Evolutionary conservation across 2,329 filamentous ascomycete genomes (phyloP).

Genomic region (Trichoderma sp.): DNA sequence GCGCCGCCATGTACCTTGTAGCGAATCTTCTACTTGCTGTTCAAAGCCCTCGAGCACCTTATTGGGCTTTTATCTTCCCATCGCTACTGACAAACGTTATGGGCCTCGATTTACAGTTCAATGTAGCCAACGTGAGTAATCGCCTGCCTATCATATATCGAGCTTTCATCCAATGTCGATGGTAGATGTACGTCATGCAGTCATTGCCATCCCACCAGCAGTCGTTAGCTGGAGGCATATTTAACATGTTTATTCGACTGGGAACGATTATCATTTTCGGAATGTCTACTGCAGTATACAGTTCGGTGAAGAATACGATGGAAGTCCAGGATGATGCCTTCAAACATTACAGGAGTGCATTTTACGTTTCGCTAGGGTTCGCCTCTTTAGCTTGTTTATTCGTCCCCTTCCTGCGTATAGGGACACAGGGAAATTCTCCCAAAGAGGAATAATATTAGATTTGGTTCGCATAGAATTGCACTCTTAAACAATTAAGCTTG

Average conservation of each 20-base stretch:
- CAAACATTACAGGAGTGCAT: background rate
- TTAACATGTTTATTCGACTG: background rate
- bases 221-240: background rate
- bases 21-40: background rate
- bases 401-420: background rate
- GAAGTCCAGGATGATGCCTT: background rate
- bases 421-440: background rate
- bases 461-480: background rate
- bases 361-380: conserved; percentile 4
- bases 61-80: conserved; percentile 6
- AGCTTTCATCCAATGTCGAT: background rate
- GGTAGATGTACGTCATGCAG: conserved; percentile 7
- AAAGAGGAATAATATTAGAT: background rate
- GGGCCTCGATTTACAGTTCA: background rate
- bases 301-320: background rate
- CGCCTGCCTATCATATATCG: accelerated
- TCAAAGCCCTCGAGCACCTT: background rate
- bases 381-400: background rate
- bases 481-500: background rate
- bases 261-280: background rate
- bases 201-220: background rate
- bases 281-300: background rate
- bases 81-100: background rate
- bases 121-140: background rate
- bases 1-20: background rate